A percentile compares a stretch with the other conserved stretches of the same genome.
Evolutionary conservation across 2,329 filamentous ascomycete genomes (phyloP).

Genomic region (Beauveria sp.): DNA sequence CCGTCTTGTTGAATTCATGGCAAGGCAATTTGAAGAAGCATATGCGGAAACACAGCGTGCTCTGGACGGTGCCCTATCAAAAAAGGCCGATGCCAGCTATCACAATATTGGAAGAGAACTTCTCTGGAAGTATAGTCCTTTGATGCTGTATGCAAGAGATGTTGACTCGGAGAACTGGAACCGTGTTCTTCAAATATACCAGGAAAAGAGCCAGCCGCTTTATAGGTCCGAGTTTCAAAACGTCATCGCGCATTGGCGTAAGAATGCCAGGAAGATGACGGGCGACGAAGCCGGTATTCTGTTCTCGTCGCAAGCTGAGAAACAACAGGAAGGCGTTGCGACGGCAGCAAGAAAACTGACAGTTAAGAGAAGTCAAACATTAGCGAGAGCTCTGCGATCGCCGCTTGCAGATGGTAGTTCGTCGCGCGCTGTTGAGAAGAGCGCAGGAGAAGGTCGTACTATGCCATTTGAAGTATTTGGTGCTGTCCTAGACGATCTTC

Average conservation of each 20-base stretch:
- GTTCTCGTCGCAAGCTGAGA: conserved; percentile 79
- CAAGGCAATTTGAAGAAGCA: conserved; percentile 68
- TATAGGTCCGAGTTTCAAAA: conserved; percentile 80
- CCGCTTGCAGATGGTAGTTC: conserved; percentile 55
- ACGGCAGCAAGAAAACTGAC: conserved; percentile 81
- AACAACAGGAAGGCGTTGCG: conserved; percentile 72
- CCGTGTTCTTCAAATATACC: conserved; percentile 69
- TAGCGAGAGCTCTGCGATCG: conserved; percentile 65
- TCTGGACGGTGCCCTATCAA: conserved; percentile 51
- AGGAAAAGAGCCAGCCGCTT: conserved; percentile 64
- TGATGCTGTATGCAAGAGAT: conserved; percentile 83
- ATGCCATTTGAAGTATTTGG: conserved; percentile 76
- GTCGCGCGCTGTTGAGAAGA: conserved; percentile 46
- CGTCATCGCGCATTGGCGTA: conserved; percentile 71
- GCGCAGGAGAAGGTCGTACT: conserved; percentile 54
- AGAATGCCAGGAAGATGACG: conserved; percentile 63
- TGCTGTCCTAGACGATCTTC: conserved; percentile 70
- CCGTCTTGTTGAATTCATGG: conserved; percentile 74
- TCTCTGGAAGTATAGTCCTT: conserved; percentile 80
- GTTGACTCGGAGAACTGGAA: conserved; percentile 78
- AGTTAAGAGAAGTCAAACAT: conserved; percentile 85
- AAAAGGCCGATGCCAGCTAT: conserved; percentile 62
- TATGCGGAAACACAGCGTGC: conserved; percentile 62
- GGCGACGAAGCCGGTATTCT: conserved; percentile 76
- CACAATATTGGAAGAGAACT: conserved; percentile 64